Evolutionary conservation across 805 yeast species (phyloP).

Genomic region (Candida broadrunensis): DNA sequence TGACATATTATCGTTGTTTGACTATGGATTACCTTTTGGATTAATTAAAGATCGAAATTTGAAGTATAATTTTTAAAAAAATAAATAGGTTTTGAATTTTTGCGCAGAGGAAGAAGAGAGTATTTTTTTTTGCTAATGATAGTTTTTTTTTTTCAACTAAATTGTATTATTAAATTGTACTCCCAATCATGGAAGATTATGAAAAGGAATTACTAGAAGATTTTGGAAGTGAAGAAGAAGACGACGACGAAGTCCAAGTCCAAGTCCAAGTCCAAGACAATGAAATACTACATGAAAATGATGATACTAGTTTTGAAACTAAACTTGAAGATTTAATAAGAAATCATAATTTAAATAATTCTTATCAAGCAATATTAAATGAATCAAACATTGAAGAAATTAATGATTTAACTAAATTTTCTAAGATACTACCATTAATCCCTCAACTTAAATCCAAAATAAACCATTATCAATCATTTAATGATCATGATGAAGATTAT

Average conservation of each 20-base stretch:
- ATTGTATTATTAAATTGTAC: too few species aligned
- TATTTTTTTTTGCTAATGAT: too few species aligned
- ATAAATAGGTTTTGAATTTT: too few species aligned
- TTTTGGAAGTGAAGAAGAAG: conserved; percentile 28
- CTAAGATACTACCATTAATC: conserved; percentile 18
- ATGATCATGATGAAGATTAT: conserved; percentile 25
- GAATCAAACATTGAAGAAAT: conserved; percentile 17
- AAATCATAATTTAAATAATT: conserved; percentile 4
- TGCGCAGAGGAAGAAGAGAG: too few species aligned
- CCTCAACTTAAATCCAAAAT: conserved; percentile 20
- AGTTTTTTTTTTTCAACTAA: too few species aligned
- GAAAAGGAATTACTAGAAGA: conserved; percentile 43
- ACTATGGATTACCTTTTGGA: too few species aligned
- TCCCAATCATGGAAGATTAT: conserved; percentile 22
- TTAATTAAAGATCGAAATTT: background rate
- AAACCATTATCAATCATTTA: conserved; percentile 12
- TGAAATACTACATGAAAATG: conserved; percentile 6
- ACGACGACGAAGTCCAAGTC: conserved; percentile 12
- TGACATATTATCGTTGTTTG: conserved; percentile 10
- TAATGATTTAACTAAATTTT: conserved; percentile 18
- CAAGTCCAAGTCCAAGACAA: background rate
- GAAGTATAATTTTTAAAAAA: too few species aligned
- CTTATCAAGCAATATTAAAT: conserved; percentile 13
- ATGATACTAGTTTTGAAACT: conserved; percentile 8
- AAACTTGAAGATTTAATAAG: conserved; percentile 11